Evolutionary conservation across 106 monocot genomes (phyloP), one percentile per base, ranked within the genome.

Genomic region (Platanthera zijinensis): DNA sequence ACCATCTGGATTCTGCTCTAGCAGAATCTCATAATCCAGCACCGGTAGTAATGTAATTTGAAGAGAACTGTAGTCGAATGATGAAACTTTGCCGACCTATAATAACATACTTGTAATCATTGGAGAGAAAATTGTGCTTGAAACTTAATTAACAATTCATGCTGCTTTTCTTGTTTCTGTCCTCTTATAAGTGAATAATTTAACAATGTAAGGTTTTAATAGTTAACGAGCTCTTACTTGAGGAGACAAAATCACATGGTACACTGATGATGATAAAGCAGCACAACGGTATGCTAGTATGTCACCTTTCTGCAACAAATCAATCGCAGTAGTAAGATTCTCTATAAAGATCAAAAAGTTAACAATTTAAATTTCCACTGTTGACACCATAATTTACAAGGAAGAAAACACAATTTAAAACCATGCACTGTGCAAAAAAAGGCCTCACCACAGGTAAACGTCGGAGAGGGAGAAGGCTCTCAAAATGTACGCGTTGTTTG

Each of bases 81-180:
- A 85, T 75, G 78, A 61, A 74, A 99, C 94, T 80, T 84, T 78
- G 2, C 99, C 94, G 76, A 99, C 91, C 97, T 97, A 79, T 17
- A 48, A 48, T 48, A 46, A 45, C 11, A 45, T 14, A 28, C 11
- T 69, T 69, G 13, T 69, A 45, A 69, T 46, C 45, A 46, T 9
- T 46, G 46, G 12, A 11, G 68, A 69, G 8, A 69, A 69, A 69
- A 45, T 3, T 45, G 32, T 25, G 63, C 19, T 21, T 53, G 53
- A 53, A 53, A 10, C 25, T n/a, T 19, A 63, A 63, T 19, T 63
- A 12, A 56, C 15, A 56, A 3, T 56, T 11, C 17, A 14, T 56
- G 56, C 56, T 13, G 5, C 17, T 19, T 61, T 61, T 6, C 21
- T 18, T 9, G n/a, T 61, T 19, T 61, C 9, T 6, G 21, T 61